A percentile compares a stretch with the other conserved stretches of the same genome.
These are phyloP conservation scores for Cudoniella acicularis DNA, from an alignment of 495 filamentous ascomycete genomes.

Conservation along the genomic window DNA sequence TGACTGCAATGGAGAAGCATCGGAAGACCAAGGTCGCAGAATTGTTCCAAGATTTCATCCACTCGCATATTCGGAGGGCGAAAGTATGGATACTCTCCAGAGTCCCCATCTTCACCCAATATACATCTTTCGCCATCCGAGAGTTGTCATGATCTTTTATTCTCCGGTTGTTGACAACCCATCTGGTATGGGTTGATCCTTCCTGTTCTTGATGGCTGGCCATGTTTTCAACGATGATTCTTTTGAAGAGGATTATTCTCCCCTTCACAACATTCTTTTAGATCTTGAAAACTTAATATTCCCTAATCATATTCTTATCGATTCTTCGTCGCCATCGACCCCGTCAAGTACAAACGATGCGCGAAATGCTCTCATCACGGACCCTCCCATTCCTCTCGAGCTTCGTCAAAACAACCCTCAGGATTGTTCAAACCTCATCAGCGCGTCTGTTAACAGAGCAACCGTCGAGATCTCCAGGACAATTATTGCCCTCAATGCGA, in stretches of 20 bases:
- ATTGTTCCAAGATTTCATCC: neutral
- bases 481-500: conserved; percentile 13
- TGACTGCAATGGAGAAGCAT: neutral
- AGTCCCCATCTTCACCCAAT: neutral
- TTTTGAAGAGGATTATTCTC: neutral
- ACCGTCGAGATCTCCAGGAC: conserved; percentile 10
- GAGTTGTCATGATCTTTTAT: neutral
- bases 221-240: conserved; percentile 4
- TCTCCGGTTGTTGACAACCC: neutral
- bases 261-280: neutral
- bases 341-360: neutral
- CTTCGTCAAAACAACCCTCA: conserved; percentile 11
- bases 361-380: conserved; percentile 7
- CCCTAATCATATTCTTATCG: neutral
- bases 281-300: neutral
- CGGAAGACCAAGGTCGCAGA: neutral
- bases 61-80: neutral
- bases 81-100: neutral
- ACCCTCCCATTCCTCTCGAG: neutral
- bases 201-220: conserved; percentile 8
- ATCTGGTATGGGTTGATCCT: conserved; percentile 3
- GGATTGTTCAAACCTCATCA: conserved; percentile 8
- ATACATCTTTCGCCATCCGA: neutral
- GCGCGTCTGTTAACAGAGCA: conserved; percentile 5
- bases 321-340: neutral